A percentile compares a stretch with the other conserved stretches of the same genome.
These are phyloP conservation scores for Acarospora socialis DNA, from an alignment of 2,329 filamentous ascomycete species.

Conservation along the genomic window DNA sequence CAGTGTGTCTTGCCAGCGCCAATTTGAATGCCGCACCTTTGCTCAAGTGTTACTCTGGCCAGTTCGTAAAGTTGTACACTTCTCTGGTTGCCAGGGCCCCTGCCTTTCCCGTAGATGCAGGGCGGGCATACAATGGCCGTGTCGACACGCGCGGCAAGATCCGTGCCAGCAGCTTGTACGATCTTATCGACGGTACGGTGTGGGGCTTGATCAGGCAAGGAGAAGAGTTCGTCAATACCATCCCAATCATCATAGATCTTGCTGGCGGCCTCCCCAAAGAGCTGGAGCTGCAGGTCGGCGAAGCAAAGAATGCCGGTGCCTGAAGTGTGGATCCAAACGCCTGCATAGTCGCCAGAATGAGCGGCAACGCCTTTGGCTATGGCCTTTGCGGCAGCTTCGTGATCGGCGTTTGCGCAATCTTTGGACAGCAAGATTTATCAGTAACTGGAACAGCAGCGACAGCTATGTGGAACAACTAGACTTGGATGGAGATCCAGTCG, in stretches of 20 bases:
- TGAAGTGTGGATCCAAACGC: constrained; percentile 31
- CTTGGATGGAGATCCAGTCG: too few species aligned
- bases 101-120: constrained; percentile 28
- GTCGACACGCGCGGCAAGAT: constrained; percentile 20
- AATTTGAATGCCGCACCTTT: constrained; percentile 25
- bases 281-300: constrained; percentile 26
- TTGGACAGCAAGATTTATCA: constrained; percentile 2
- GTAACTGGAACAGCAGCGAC: background rate
- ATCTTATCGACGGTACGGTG: constrained; percentile 29
- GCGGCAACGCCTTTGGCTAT: constrained; percentile 27
- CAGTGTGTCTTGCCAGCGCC: constrained; percentile 27
- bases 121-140: constrained; percentile 28
- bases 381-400: constrained; percentile 27
- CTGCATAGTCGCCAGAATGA: constrained; percentile 22
- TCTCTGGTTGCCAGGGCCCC: constrained; percentile 23
- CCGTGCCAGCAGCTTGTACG: constrained; percentile 20
- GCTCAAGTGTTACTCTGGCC: constrained; percentile 22
- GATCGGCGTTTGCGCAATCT: constrained; percentile 31
- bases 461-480: too few species aligned
- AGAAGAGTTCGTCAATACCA: constrained; percentile 26
- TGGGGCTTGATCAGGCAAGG: constrained; percentile 26
- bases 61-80: constrained; percentile 30
- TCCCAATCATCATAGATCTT: constrained; percentile 35
- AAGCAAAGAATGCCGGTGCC: constrained; percentile 29
- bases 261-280: constrained; percentile 26